Conservation (phyloP, 75 land plant species). For the Chamaecyparis obtusa region DNA sequence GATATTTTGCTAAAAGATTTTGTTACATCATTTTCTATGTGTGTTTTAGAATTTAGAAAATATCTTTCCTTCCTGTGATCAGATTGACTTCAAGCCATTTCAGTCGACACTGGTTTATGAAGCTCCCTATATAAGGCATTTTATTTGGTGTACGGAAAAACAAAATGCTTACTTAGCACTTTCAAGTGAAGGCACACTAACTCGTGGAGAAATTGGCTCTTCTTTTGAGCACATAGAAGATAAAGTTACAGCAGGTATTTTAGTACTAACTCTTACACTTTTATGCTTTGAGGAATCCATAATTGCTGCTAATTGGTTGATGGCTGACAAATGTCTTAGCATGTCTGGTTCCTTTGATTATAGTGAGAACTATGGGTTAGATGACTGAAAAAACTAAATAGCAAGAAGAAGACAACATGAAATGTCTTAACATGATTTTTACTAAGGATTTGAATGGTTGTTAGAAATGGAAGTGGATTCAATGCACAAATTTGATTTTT, state of each 20-base stretch:
- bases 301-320: background rate
- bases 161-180: conserved; percentile 38
- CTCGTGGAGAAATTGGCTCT: conserved; percentile 20
- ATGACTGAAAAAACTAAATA: background rate
- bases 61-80: conserved; percentile 16
- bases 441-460: background rate
- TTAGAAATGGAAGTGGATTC: background rate
- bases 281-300: background rate
- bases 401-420: background rate
- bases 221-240: conserved; percentile 32
- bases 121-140: conserved; percentile 35
- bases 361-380: background rate
- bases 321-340: background rate
- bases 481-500: background rate
- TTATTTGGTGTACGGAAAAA: conserved; percentile 32
- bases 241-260: conserved; percentile 60
- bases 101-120: conserved; percentile 26
- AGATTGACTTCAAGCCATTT: conserved; percentile 28
- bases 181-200: conserved; percentile 34
- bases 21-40: background rate
- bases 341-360: background rate
- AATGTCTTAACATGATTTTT: background rate
- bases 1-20: background rate
- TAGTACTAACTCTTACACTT: background rate
- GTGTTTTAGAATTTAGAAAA: background rate